Base-by-base conservation (phyloP, 2,329 filamentous ascomycete species). In the Trichothecium roseum region DNA sequence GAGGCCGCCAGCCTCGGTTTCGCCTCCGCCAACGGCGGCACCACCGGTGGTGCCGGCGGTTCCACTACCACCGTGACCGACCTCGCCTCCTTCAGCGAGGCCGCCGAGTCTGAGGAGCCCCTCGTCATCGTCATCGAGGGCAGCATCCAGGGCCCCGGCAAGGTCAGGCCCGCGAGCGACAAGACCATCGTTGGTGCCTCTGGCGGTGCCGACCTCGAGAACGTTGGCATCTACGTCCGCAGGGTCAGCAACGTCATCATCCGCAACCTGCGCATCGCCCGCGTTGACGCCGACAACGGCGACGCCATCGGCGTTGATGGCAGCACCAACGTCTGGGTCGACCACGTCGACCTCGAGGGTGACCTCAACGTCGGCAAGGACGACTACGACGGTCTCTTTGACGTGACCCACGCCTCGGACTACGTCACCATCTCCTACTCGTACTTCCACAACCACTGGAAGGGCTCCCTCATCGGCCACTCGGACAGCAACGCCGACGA, bases 351-450 rank as follows among this genome's bases (percentile, higher is more conserved):
- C 43, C 63, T 83, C 16, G 75, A 69, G 4, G 74, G 72, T 17
- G 69, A 81, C 56, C 50, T 52, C 24, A 60, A 67, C 46, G 62
- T 72, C 50, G 74, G 67, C 62, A 83, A 83, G 60, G 76, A 84
- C 60, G 79, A 71, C 60, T 82, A 79, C 50, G 79, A 83, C 38
- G 78, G 79, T 22, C 68, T 83, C 2, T 57, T 77, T 32, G 79
- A 83, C 46, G 58, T 69, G 34, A 79, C 69, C 34, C 78, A 81
- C 56, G 79, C 63, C 32, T 62, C 68, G 8, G 75, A 82, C 59
- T 81, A 60, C 48, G 54, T 80, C 38, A 80, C 69, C 37, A 50
- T 72, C 40, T 58, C 52, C 13, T 60, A 56, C 49, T 56, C 50
- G 20, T 54, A 57, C 35, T 54, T 66, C 45, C 58, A 62, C 40